Base-by-base conservation (phyloP, 2,329 filamentous ascomycete species). In the Sarocladium kiliense region DNA sequence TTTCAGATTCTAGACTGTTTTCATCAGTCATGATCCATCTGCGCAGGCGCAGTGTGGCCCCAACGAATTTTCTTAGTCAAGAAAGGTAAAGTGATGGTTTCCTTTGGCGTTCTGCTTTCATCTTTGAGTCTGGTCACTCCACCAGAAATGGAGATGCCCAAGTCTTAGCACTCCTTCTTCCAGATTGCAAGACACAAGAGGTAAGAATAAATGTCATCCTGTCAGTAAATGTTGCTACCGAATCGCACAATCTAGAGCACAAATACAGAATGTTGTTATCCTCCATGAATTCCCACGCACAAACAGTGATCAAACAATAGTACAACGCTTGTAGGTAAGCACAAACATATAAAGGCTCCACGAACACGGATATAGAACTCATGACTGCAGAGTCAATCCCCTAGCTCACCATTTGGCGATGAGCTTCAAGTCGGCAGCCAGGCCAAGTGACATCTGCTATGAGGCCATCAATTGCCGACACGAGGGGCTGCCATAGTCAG, bases 241-340 rank as follows among this genome's bases (percentile, higher is more conserved):
- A 47, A 47, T 47, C 44, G 12, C 23, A 21, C 26, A 51, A 51
- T 51, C 47, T 51, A 51, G n/a, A 51, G 3, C 30, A 16, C 26
- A 34, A 36, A 51, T 51, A 51, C 47, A 34, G 30, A 6, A 32
- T 51, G 47, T 19, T 23, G 19, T 21, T 36, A 12, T 21, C 44
- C 26, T 18, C 27, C 25, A 51, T 12, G n/a, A 21, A 3, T 21
- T 23, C 47, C 47, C 5, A n/a, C n/a, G n/a, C n/a, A 32, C 16
- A 36, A 51, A 19, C 27, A 3, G 10, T 49, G 44, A 51, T 16
- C 27, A 51, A 32, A 32, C 47, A 51, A 51, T 36, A 11, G 25
- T 51, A 18, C 26, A 34, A 51, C 27, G 30, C 30, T 34, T 27
- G 26, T 36, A 21, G 16, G 47, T 51, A 18, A 36, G 36, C 26